Evolutionary conservation across 1,139 yeast species (phyloP).

Genomic region (Sugiyamaella pinicola): DNA sequence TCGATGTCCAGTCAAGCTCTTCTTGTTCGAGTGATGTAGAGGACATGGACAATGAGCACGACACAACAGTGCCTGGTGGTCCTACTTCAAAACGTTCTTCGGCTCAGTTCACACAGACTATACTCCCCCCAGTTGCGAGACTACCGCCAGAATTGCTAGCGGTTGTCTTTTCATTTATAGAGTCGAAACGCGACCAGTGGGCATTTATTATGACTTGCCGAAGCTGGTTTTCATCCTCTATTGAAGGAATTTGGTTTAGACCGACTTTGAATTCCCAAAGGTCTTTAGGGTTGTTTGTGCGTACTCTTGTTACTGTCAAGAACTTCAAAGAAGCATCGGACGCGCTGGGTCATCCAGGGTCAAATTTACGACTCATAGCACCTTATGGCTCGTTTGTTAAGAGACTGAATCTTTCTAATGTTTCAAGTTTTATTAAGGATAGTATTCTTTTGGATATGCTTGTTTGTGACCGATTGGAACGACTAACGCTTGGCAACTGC

Average conservation of each 20-base stretch:
- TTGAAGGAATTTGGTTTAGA: constrained; percentile 86
- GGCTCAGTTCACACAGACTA: constrained; percentile 1
- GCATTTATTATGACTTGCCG: constrained; percentile 75
- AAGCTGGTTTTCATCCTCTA: constrained; percentile 76
- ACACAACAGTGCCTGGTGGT: background rate
- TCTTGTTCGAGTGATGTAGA: constrained; percentile 17
- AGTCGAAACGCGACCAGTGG: constrained; percentile 63
- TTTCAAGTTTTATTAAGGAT: constrained; percentile 70
- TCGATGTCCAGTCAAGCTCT: constrained; percentile 11
- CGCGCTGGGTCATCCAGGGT: constrained; percentile 13
- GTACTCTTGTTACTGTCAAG: constrained; percentile 31
- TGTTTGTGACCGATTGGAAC: constrained; percentile 71
- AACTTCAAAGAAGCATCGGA: constrained; percentile 19
- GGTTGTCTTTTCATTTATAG: constrained; percentile 67
- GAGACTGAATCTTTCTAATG: constrained; percentile 76
- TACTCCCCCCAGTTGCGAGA: constrained; percentile 52
- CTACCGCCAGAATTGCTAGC: constrained; percentile 83
- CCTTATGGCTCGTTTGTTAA: constrained; percentile 73
- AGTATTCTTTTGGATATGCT: constrained; percentile 46
- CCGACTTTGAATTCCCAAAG: constrained; percentile 68
- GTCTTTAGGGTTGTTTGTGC: constrained; percentile 43
- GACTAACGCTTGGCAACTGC: constrained; percentile 84
- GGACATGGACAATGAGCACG: constrained; percentile 7
- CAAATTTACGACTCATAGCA: constrained; percentile 12
- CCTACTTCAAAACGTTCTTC: constrained; percentile 1